Percentiles rank a stretch among this genome's conserved stretches.
Conservation (phyloP, 441 rosid species). For the Pelargonium australe region DNA sequence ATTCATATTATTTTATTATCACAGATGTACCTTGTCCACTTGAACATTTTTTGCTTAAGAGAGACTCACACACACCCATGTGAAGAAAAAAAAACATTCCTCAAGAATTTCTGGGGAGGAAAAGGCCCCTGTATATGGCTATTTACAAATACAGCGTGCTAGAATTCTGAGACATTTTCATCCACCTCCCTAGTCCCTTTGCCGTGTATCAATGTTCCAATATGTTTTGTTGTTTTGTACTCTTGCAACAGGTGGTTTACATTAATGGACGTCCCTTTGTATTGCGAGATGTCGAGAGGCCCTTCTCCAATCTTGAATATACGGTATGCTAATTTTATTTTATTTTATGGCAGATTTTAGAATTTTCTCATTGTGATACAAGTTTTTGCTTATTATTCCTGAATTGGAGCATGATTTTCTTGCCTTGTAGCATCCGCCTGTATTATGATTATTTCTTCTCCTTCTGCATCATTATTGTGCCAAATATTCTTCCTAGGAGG, state of each 20-base stretch:
- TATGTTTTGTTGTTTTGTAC: conserved; percentile 3
- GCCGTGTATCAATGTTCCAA: conserved; percentile 11
- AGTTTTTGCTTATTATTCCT: neutral
- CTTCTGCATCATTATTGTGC: neutral
- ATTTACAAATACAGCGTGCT: neutral
- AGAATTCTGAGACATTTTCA: neutral
- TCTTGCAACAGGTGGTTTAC: conserved; percentile 70
- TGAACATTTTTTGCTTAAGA: neutral
- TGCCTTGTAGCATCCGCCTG: neutral
- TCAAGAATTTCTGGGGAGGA: neutral
- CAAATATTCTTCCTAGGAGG: neutral
- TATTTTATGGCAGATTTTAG: conserved; percentile 1
- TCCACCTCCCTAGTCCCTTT: neutral
- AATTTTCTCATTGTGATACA: neutral
- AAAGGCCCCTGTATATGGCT: neutral
- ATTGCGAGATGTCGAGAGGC: conserved; percentile 93
- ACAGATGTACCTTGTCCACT: neutral
- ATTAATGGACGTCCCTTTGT: conserved; percentile 96
- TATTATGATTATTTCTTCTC: neutral
- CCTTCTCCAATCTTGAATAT: conserved; percentile 93
- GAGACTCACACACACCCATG: neutral
- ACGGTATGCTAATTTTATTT: conserved; percentile 47
- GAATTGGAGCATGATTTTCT: conserved; percentile 7
- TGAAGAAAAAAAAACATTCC: neutral
- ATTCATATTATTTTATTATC: neutral